These are phyloP conservation scores for Ceratonia siliqua DNA, from an alignment of 306 rosid genomes.

Conservation along the genomic window DNA sequence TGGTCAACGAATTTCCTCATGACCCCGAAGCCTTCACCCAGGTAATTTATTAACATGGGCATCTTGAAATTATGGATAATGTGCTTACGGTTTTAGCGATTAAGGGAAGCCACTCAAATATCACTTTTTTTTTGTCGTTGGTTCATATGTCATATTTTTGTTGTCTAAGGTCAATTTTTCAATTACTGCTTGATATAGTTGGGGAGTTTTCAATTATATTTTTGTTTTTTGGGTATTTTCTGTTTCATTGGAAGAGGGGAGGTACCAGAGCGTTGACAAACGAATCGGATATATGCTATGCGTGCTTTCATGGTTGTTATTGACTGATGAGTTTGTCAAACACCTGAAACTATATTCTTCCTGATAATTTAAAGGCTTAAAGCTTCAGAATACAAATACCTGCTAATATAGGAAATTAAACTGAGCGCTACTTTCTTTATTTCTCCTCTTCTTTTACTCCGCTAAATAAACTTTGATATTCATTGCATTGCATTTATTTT, in stretches of 20 bases:
- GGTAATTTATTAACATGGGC: constrained; percentile 37
- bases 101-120: background rate
- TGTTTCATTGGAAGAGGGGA: background rate
- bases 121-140: background rate
- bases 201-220: background rate
- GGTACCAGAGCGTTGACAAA: background rate
- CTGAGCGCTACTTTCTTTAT: background rate
- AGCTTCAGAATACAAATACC: background rate
- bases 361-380: background rate
- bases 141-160: background rate
- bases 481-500: background rate
- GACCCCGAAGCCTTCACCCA: constrained; percentile 90
- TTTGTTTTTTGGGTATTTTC: background rate
- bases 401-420: background rate
- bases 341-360: background rate
- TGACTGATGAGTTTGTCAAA: background rate
- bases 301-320: constrained; percentile 8
- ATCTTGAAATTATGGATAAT: background rate
- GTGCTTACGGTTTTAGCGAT: background rate
- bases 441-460: background rate
- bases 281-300: background rate
- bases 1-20: constrained; percentile 82
- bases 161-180: background rate
- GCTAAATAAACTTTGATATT: background rate
- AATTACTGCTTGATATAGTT: background rate